These are phyloP conservation scores for Hypericum androsaemum DNA, from an alignment of 345 rosid genomes.

Conservation along the genomic window DNA sequence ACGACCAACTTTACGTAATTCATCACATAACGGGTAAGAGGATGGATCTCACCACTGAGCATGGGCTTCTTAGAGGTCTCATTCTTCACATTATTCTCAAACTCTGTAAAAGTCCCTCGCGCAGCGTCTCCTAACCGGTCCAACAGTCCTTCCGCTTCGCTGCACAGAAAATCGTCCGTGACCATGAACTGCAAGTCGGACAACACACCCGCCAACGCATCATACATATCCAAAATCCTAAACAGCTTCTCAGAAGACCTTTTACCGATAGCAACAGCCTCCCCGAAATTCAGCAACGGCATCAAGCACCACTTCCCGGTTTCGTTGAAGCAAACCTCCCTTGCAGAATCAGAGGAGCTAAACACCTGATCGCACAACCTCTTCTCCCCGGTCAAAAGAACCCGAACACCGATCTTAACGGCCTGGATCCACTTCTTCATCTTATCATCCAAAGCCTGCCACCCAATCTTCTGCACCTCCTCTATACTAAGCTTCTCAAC, in stretches of 20 bases:
- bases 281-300: constrained; percentile 62
- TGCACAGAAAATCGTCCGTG: constrained; percentile 40
- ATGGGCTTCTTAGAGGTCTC: constrained; percentile 35
- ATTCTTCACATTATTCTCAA: constrained; percentile 35
- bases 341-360: constrained; percentile 32
- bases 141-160: constrained; percentile 42
- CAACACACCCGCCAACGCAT: constrained; percentile 41
- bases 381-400: constrained; percentile 53
- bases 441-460: constrained; percentile 36
- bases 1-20: constrained; percentile 56
- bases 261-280: constrained; percentile 51
- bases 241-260: constrained; percentile 52
- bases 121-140: constrained; percentile 33
- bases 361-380: constrained; percentile 50
- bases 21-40: constrained; percentile 63
- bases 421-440: constrained; percentile 66
- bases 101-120: constrained; percentile 34
- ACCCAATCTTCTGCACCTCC: constrained; percentile 46
- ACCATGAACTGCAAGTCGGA: constrained; percentile 38
- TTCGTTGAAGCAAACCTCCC: constrained; percentile 38
- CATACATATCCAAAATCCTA: constrained; percentile 61
- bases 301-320: constrained; percentile 38
- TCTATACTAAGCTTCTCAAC: constrained; percentile 44
- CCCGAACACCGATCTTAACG: constrained; percentile 36
- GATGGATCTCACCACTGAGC: constrained; percentile 53